Conservation (phyloP, 495 filamentous ascomycete species). For the Tricharina praecox region DNA sequence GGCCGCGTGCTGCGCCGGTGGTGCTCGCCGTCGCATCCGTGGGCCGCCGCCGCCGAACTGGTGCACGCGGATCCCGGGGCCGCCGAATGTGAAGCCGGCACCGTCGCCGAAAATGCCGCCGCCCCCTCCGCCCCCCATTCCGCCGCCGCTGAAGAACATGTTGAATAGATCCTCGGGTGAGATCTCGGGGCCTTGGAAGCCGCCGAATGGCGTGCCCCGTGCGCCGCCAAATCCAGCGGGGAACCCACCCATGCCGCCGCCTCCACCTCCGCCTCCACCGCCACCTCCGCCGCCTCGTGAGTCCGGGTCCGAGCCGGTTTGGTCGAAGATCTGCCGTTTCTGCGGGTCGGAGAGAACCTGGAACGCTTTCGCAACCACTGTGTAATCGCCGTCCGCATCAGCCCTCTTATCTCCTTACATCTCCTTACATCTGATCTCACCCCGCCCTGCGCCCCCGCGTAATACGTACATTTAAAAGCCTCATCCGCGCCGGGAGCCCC, state of each 20-base stretch:
- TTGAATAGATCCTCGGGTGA: constrained; percentile 93
- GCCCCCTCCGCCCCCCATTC: constrained; percentile 44
- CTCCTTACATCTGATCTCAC: too few relatives aligned
- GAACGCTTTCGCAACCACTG: constrained; percentile 86
- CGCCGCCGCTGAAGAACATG: constrained; percentile 77
- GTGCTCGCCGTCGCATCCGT: constrained; percentile 44
- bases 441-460: too few relatives aligned
- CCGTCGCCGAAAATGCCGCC: constrained; percentile 48
- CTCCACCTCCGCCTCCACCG: too few relatives aligned
- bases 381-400: too few relatives aligned
- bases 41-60: constrained; percentile 58
- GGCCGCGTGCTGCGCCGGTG: constrained; percentile 41
- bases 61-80: constrained; percentile 66
- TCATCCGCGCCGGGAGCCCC: constrained; percentile 93
- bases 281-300: constrained; percentile 58
- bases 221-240: constrained; percentile 34
- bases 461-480: constrained; percentile 76
- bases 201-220: constrained; percentile 51
- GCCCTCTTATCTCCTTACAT: too few relatives aligned
- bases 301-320: constrained; percentile 81
- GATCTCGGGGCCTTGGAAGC: constrained; percentile 59
- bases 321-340: constrained; percentile 74
- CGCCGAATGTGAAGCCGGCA: constrained; percentile 68
- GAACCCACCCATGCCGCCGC: too few relatives aligned
- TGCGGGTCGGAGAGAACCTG: constrained; percentile 83